Conservation (phyloP, 768 basidiomycete genomes). For the Phaeolepiota aurea region DNA sequence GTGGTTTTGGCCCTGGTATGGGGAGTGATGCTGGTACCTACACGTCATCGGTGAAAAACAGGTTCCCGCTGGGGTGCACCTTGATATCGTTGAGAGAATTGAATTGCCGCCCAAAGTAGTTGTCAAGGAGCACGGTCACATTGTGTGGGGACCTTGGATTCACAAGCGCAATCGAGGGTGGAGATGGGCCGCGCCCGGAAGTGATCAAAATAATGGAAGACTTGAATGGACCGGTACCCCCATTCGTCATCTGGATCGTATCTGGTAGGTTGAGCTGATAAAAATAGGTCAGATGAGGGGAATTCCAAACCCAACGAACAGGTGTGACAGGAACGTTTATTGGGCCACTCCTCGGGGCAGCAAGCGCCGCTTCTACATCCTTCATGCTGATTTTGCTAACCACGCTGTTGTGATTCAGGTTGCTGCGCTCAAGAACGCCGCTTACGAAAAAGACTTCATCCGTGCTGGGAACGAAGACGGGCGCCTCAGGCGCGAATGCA, state of each 20-base stretch:
- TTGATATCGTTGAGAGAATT: constrained; percentile 79
- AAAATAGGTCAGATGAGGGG: no score
- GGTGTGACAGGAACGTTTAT: constrained; percentile 43
- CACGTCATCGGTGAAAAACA: constrained; percentile 72
- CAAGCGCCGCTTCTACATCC: constrained; percentile 40
- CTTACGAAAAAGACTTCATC: constrained; percentile 69
- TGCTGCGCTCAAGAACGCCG: constrained; percentile 54
- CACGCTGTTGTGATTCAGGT: constrained; percentile 54
- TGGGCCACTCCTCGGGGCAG: constrained; percentile 16
- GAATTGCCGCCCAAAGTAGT: constrained; percentile 74
- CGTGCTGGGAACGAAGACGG: constrained; percentile 57
- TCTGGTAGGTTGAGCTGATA: constrained; percentile 57
- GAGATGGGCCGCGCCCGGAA: constrained; percentile 55
- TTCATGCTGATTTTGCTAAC: constrained; percentile 55
- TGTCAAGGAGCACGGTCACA: constrained; percentile 63
- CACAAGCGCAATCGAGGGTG: constrained; percentile 57
- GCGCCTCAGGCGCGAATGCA: constrained; percentile 76
- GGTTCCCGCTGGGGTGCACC: constrained; percentile 57
- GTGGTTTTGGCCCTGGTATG: neutral
- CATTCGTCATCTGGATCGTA: constrained; percentile 62
- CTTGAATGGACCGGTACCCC: constrained; percentile 55
- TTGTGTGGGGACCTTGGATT: constrained; percentile 60
- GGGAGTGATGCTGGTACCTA: constrained; percentile 23
- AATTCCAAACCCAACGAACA: no score
- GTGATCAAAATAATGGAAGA: constrained; percentile 53